A percentile compares a stretch with the other conserved stretches of the same genome.
Evolutionary conservation across 2,329 filamentous ascomycete genomes (phyloP).

Genomic region (Bipolaris oryzae): DNA sequence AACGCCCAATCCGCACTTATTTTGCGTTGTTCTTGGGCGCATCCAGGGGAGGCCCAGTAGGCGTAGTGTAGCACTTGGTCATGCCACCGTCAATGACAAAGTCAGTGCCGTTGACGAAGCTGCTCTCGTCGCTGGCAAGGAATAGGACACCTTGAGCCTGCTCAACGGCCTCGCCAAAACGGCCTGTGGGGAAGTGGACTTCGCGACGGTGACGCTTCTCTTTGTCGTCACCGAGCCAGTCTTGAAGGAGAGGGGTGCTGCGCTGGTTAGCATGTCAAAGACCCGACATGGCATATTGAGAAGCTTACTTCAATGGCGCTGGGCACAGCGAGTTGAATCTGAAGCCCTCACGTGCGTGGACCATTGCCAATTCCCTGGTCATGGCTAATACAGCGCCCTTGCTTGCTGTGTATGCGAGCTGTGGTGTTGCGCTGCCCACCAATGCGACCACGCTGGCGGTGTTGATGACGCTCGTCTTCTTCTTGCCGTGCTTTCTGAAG

Average conservation of each 20-base stretch:
- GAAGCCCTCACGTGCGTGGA: constrained; percentile 87
- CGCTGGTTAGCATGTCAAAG: constrained; percentile 20
- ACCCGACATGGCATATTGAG: background rate
- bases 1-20: background rate
- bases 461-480: constrained; percentile 83
- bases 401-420: constrained; percentile 90
- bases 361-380: constrained; percentile 88
- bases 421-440: constrained; percentile 84
- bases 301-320: constrained; percentile 76
- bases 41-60: constrained; percentile 62
- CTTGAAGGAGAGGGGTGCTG: constrained; percentile 83
- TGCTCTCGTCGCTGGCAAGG: constrained; percentile 83
- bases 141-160: constrained; percentile 90
- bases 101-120: constrained; percentile 88
- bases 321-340: constrained; percentile 92
- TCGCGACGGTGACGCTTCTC: constrained; percentile 82
- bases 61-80: constrained; percentile 82
- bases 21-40: constrained; percentile 59
- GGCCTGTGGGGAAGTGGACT: constrained; percentile 85
- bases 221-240: constrained; percentile 88
- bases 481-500: constrained; percentile 80
- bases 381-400: constrained; percentile 91
- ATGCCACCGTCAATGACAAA: constrained; percentile 96
- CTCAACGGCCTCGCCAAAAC: constrained; percentile 93
- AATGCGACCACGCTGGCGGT: constrained; percentile 88